Evolutionary conservation across 2,329 filamentous ascomycete species (phyloP), one percentile per base, ranked within the genome.

Genomic region (Madurella mycetomatis): DNA sequence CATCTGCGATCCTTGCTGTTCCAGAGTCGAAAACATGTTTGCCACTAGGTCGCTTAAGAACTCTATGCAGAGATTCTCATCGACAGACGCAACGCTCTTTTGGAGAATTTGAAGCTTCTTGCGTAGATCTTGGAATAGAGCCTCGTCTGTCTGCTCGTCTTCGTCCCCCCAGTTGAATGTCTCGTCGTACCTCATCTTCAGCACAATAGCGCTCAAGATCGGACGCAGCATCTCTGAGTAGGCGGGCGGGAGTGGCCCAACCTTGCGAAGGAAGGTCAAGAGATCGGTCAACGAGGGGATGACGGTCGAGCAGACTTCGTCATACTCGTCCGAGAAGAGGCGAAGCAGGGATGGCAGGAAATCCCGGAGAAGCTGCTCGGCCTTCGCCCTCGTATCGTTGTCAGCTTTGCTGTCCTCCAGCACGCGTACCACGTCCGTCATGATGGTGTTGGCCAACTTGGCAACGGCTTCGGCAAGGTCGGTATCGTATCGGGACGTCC

Each of bases 171-270:
- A 97, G 17, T 83, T 87, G 1, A 89, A 88, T 5, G 92, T 96
- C 68, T 96, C 92, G 65, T 99, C 94, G 67, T 95, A 97, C 67
- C 92, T 87, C 91, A 97, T 96, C 75, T 99, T 99, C 53, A 83
- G 79, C 56, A 99, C 88, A 64, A 97, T 92, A 51, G 91, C 90
- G 69, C 96, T 90, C 54, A 99, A 76, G 49, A 97, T 91, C 4
- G 90, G 88, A 25, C 88, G 83, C 12, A 99, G 79, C 81, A 96
- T 94, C 49, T 83, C 79, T n/a, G 83, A 78, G 69, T 95, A 94
- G 52, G 88, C 82, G 46, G 80, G 73, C 16, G 88, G 85, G n/a
- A 95, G 77, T 17, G 83, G 78, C 12, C 86, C 81, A 39, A 91
- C 77, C 71, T 92, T 95, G 54, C 94, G 87, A 60, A 97, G 81